phyloP scores from a whole-genome alignment of 1,284 basidiomycete genomes.

The Trichosporon sp. region DNA sequence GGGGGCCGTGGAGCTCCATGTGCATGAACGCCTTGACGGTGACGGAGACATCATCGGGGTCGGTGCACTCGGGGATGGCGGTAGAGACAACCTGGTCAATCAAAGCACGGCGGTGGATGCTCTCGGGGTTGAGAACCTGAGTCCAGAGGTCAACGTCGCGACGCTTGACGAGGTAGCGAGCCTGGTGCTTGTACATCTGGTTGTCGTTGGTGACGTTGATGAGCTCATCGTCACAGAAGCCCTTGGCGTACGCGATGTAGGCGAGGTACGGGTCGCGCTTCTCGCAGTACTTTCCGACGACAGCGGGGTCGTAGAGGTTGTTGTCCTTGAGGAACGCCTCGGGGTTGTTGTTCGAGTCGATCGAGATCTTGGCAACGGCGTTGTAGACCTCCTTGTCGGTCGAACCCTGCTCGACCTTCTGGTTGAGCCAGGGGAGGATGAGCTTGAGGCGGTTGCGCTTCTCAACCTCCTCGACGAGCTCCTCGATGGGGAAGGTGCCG shows the following conservation, averaged over 20 bases:
- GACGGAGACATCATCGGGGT: constrained; percentile 97
- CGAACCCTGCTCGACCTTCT: constrained; percentile 85
- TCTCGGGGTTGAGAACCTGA: constrained; percentile 87
- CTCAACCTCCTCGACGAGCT: constrained; percentile 96
- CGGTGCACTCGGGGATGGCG: constrained; percentile 94
- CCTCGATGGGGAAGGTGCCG: constrained; percentile 96
- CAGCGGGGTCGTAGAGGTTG: constrained; percentile 88
- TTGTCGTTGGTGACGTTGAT: constrained; percentile 98
- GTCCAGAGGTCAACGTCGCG: constrained; percentile 95
- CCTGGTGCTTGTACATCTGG: constrained; percentile 99
- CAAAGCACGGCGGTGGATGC: constrained; percentile 87
- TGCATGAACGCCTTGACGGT: constrained; percentile 99
- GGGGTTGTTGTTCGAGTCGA: constrained; percentile 98
- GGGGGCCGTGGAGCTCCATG: constrained; percentile 93
- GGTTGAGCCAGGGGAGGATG: constrained; percentile 95
- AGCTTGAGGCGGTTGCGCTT: constrained; percentile 94
- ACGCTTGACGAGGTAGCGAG: constrained; percentile 95
- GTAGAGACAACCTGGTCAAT: constrained; percentile 96
- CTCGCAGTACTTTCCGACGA: constrained; percentile 99
- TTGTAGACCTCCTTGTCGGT: constrained; percentile 94
- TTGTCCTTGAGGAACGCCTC: constrained; percentile 98
- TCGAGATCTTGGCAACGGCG: constrained; percentile 96
- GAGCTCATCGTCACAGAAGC: constrained; percentile 97
- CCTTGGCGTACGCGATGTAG: constrained; percentile 99
- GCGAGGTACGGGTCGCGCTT: constrained; percentile 97